Conservation (phyloP, 2,329 filamentous ascomycete species). For the Gaeumannomyces sp. region DNA sequence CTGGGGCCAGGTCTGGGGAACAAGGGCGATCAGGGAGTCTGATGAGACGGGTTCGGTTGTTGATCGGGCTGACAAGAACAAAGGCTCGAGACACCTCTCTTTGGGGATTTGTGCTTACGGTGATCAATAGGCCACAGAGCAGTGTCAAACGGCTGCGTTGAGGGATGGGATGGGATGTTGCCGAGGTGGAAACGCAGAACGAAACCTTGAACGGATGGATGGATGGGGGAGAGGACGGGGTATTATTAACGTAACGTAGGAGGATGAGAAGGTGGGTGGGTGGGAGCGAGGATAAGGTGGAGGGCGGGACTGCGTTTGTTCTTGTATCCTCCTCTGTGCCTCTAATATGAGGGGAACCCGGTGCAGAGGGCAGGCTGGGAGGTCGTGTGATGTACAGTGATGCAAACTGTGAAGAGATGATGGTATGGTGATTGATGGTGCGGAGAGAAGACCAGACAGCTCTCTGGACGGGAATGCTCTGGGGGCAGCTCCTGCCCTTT, state of each 20-base stretch:
- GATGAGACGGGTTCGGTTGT: background rate
- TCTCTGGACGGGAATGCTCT: background rate
- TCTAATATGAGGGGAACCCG: background rate
- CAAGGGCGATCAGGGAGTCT: background rate
- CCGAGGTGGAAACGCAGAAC: background rate
- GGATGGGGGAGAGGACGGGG: too few species aligned
- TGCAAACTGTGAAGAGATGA: conserved; percentile 1
- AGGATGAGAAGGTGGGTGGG: background rate
- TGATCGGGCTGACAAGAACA: background rate
- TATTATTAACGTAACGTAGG: background rate
- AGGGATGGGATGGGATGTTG: background rate
- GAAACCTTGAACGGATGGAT: background rate
- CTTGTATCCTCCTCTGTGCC: background rate
- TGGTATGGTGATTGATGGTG: conserved; percentile 2
- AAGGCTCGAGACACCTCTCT: background rate
- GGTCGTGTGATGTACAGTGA: background rate
- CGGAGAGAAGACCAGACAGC: background rate
- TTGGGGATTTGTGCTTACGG: background rate
- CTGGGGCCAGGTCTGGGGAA: background rate
- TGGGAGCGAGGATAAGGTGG: conserved; percentile 1
- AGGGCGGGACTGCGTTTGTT: background rate
- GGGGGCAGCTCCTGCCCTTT: conserved; percentile 10
- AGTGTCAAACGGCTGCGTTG: background rate
- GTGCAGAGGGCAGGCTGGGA: background rate
- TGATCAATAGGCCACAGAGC: background rate